Conservation (phyloP, 371 early-diverging fungal genomes). For the Mortierella sp. region DNA sequence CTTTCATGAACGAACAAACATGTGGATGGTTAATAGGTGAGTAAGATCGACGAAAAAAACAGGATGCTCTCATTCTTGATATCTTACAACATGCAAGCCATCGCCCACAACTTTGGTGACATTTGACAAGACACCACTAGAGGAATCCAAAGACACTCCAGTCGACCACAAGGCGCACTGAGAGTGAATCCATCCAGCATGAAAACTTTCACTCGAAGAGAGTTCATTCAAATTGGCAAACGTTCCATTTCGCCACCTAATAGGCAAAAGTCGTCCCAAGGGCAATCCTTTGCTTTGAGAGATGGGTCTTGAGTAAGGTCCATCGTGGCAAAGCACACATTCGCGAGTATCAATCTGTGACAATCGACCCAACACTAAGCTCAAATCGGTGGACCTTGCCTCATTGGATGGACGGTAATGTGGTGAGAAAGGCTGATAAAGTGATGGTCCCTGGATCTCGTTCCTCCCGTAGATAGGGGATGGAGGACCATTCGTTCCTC, state of each 20-base stretch:
- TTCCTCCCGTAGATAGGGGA: too few species aligned
- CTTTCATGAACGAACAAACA: conserved; percentile 4
- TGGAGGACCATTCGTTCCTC: not conserved
- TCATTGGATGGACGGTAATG: conserved; percentile 1
- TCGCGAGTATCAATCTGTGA: conserved; percentile 5
- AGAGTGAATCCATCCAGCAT: conserved; percentile 20
- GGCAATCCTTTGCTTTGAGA: not conserved
- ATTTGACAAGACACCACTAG: conserved; percentile 2
- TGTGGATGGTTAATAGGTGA: not conserved
- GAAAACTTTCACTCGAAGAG: not conserved
- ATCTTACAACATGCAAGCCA: conserved; percentile 15
- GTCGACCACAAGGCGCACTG: conserved; percentile 31
- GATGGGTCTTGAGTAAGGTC: not conserved
- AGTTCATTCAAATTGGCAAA: not conserved
- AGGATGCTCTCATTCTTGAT: not conserved
- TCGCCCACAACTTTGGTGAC: conserved; percentile 3
- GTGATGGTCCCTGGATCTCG: not conserved
- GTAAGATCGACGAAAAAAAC: not conserved
- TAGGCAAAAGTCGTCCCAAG: conserved; percentile 16
- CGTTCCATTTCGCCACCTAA: not conserved
- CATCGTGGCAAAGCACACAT: conserved; percentile 12
- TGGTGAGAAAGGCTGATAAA: conserved; percentile 12
- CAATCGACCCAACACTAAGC: not conserved
- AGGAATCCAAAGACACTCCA: conserved; percentile 10
- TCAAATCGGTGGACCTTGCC: not conserved